phyloP scores from a whole-genome alignment of 2,329 filamentous ascomycete species.

The Colletotrichum karsti region DNA sequence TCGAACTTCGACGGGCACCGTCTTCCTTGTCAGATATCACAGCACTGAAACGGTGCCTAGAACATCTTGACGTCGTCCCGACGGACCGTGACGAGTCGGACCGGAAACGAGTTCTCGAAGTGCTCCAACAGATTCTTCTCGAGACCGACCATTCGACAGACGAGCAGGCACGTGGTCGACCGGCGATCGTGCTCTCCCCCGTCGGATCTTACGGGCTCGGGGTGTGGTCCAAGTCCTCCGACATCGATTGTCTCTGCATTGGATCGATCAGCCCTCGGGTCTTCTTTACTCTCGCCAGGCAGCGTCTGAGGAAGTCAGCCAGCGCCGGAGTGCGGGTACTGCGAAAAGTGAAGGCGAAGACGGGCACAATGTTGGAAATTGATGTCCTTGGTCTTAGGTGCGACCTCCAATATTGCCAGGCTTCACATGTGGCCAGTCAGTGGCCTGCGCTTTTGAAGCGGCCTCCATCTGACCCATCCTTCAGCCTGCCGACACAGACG shows the following conservation, averaged over 20 bases:
- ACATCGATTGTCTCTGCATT: constrained; percentile 73
- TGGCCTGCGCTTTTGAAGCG: constrained; percentile 58
- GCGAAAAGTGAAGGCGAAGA: constrained; percentile 64
- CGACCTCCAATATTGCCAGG: constrained; percentile 74
- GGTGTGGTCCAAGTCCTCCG: constrained; percentile 67
- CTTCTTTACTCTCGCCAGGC: constrained; percentile 67
- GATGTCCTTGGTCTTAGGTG: constrained; percentile 65
- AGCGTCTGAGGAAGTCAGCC: constrained; percentile 59
- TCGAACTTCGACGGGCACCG: constrained; percentile 42
- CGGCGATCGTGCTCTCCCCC: constrained; percentile 60
- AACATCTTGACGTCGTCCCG: constrained; percentile 52
- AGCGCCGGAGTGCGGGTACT: constrained; percentile 56
- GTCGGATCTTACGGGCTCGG: constrained; percentile 74
- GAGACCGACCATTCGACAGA: constrained; percentile 35
- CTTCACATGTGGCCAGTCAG: constrained; percentile 30
- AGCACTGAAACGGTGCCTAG: constrained; percentile 48
- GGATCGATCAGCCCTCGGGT: constrained; percentile 67
- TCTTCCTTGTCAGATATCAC: constrained; percentile 39
- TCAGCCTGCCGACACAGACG: constrained; percentile 62
- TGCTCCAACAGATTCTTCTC: constrained; percentile 53
- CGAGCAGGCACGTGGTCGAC: constrained; percentile 28
- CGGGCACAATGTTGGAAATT: constrained; percentile 72
- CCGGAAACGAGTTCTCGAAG: constrained; percentile 52
- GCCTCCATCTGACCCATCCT: constrained; percentile 60
- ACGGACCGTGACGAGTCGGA: constrained; percentile 48